Conservation (phyloP, 805 yeast genomes). For the Metschnikowia hibisci region DNA sequence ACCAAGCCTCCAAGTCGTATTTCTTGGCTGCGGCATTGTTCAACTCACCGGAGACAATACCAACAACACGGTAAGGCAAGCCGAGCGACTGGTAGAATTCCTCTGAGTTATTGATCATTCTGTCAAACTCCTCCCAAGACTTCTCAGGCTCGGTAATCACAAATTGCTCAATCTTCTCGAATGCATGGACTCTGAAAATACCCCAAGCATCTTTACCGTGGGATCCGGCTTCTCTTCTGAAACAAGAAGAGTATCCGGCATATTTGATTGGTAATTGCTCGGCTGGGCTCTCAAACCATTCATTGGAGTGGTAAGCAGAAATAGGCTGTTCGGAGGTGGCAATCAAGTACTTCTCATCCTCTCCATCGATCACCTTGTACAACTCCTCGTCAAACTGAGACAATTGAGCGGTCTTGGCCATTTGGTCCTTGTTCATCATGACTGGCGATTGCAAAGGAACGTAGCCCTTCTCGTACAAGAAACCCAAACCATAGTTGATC, state of each 20-base stretch:
- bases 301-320: slow-evolving; percentile 93
- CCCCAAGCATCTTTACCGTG: slow-evolving; percentile 99
- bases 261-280: slow-evolving; percentile 96
- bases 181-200: slow-evolving; percentile 97
- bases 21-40: slow-evolving; percentile 99
- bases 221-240: slow-evolving; percentile 99
- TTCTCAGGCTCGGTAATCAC: slow-evolving; percentile 95
- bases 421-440: slow-evolving; percentile 98
- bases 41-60: slow-evolving; percentile 96
- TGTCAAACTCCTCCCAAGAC: slow-evolving; percentile 96
- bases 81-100: slow-evolving; percentile 89
- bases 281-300: slow-evolving; percentile 97
- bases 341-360: slow-evolving; percentile 94
- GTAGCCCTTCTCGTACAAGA: slow-evolving; percentile 75
- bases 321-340: slow-evolving; percentile 99
- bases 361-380: slow-evolving; percentile 95
- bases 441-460: slow-evolving; percentile 96
- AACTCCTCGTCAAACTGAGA: slow-evolving; percentile 97
- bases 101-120: slow-evolving; percentile 88
- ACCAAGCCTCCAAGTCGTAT: slow-evolving; percentile 99
- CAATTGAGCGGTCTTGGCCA: slow-evolving; percentile 99
- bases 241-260: slow-evolving; percentile 98
- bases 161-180: slow-evolving; percentile 97
- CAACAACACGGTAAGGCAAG: slow-evolving; percentile 94
- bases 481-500: slow-evolving; percentile 90